phyloP scores from a whole-genome alignment of 139 green algal genomes.

The Closterium sp. region DNA sequence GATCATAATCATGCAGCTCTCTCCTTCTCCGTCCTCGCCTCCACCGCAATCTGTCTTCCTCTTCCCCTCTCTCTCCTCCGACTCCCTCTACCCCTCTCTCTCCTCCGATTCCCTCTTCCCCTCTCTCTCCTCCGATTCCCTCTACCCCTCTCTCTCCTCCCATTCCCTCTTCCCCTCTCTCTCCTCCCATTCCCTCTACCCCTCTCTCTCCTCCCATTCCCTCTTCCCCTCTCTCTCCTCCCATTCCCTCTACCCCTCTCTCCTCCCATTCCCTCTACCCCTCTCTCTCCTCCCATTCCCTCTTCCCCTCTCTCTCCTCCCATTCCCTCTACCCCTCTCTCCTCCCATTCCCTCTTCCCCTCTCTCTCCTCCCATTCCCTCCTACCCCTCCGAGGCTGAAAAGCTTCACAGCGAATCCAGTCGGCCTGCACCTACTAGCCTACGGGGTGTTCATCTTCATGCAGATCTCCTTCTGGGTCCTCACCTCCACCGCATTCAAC shows the following conservation, averaged over 20 bases:
- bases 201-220: neutral
- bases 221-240: no score
- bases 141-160: no score
- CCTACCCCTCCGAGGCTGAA: slow-evolving; percentile 55
- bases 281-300: no score
- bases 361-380: neutral
- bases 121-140: no score
- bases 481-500: slow-evolving; percentile 23
- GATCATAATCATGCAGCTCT: neutral
- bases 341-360: no score
- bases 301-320: no score
- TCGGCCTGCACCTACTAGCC: slow-evolving; percentile 68
- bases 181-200: slow-evolving; percentile 72
- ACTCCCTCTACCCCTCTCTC: slow-evolving; percentile 67
- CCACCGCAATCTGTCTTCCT: slow-evolving; percentile 48
- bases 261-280: no score
- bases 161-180: slow-evolving; percentile 68
- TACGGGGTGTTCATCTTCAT: slow-evolving; percentile 71
- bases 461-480: slow-evolving; percentile 80
- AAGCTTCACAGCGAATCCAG: slow-evolving; percentile 75
- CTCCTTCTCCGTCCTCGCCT: neutral
- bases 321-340: neutral
- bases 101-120: no score
- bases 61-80: slow-evolving; percentile 80
- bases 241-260: no score